These are phyloP conservation scores for Pichia sorboxylosa DNA, from an alignment of 1,139 yeast genomes.

Conservation along the genomic window DNA sequence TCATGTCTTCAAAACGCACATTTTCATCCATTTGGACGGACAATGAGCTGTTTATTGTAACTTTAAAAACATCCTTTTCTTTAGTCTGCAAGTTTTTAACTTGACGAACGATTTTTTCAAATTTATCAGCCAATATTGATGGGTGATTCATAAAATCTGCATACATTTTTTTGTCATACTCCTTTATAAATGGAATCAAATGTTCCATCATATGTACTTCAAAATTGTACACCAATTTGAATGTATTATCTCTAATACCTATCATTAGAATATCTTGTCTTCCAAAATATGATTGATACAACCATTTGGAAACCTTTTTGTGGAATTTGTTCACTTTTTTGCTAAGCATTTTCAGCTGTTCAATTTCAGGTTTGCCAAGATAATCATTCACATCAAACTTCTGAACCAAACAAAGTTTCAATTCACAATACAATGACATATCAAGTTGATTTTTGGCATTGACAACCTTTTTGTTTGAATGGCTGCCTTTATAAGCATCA, in stretches of 20 bases:
- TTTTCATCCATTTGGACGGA: too few relatives aligned
- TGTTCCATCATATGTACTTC: conserved; percentile 6
- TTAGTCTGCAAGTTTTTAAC: conserved; percentile 1
- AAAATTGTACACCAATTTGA: conserved; percentile 4
- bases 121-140: conserved; percentile 1
- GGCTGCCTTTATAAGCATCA: conserved; percentile 8
- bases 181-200: conserved; percentile 9
- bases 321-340: conserved; percentile 4
- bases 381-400: neutral
- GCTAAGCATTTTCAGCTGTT: conserved; percentile 3
- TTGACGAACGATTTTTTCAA: conserved; percentile 1
- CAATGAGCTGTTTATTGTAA: neutral
- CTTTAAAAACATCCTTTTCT: conserved; percentile 3
- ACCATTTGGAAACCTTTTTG: conserved; percentile 8
- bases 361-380: neutral
- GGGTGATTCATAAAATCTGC: conserved; percentile 2
- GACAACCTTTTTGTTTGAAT: neutral
- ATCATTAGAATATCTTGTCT: conserved; percentile 10
- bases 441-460: neutral
- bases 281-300: conserved; percentile 13
- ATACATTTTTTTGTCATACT: conserved; percentile 1
- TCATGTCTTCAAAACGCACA: neutral
- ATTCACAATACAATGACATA: neutral
- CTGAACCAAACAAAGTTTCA: neutral
- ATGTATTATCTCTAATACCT: conserved; percentile 10